Evolutionary conservation across 306 rosid genomes (phyloP).

Genomic region (Sophora flavescens): DNA sequence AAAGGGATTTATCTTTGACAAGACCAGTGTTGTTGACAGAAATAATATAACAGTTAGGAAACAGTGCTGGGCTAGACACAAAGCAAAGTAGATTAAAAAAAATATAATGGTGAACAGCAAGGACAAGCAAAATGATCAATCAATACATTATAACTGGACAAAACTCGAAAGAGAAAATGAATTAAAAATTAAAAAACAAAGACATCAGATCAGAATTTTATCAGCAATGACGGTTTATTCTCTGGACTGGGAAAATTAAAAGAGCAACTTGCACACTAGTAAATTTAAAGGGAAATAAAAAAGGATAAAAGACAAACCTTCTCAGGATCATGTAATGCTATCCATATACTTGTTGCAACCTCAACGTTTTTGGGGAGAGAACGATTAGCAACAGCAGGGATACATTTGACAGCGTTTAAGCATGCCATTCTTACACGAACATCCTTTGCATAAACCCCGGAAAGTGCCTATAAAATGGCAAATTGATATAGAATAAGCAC

Average conservation of each 20-base stretch:
- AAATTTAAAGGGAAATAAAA: neutral
- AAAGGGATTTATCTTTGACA: neutral
- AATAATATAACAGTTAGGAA: neutral
- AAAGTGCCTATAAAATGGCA: constrained; percentile 75
- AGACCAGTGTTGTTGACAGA: neutral
- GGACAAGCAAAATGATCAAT: neutral
- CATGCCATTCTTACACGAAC: constrained; percentile 95
- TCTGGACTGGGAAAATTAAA: neutral
- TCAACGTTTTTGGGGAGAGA: constrained; percentile 75
- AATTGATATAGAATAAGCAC: constrained; percentile 37
- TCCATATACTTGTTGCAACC: constrained; percentile 93
- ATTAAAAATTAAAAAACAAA: neutral
- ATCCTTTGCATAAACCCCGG: constrained; percentile 93
- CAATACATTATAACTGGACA: neutral
- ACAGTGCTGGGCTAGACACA: neutral
- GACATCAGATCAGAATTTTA: constrained; percentile 5
- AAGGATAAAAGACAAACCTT: constrained; percentile 63
- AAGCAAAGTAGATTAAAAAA: neutral
- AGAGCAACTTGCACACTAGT: neutral
- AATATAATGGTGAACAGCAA: neutral
- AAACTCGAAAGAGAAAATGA: neutral
- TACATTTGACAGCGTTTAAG: constrained; percentile 87
- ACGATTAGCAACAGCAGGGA: constrained; percentile 83
- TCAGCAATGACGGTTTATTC: neutral
- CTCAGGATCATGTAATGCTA: constrained; percentile 92